Conservation (phyloP, 202 grass and related monocot species). For the Saccharum hybrid region DNA sequence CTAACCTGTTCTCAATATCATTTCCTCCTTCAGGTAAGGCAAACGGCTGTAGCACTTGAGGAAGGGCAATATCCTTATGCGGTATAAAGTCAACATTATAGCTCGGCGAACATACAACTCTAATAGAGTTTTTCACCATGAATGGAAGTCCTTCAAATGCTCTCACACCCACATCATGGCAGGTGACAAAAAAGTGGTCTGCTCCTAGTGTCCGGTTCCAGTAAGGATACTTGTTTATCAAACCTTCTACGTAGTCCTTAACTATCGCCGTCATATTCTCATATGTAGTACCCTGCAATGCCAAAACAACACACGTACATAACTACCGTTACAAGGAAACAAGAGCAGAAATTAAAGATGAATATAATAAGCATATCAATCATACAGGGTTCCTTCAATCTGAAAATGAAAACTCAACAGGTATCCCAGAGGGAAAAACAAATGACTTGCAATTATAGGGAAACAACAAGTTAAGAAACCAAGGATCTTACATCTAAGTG, state of each 20-base stretch:
- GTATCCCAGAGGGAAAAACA: not conserved
- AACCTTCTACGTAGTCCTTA: slow-evolving; percentile 75
- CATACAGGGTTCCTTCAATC: not conserved
- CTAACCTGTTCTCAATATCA: slow-evolving; percentile 91
- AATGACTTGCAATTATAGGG: not conserved
- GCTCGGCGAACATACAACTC: slow-evolving; percentile 88
- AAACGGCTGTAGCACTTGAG: slow-evolving; percentile 97
- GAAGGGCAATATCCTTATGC: slow-evolving; percentile 89
- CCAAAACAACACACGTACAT: slow-evolving; percentile 41
- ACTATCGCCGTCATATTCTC: slow-evolving; percentile 96
- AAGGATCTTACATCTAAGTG: not conserved
- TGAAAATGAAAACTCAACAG: not conserved
- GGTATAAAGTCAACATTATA: slow-evolving; percentile 91
- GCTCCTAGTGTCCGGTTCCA: slow-evolving; percentile 92
- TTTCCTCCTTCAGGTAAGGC: slow-evolving; percentile 92
- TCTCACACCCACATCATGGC: slow-evolving; percentile 96
- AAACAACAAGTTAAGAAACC: not conserved
- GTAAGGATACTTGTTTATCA: slow-evolving; percentile 94
- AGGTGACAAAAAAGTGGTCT: slow-evolving; percentile 94
- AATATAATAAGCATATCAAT: not conserved
- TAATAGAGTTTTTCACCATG: slow-evolving; percentile 89
- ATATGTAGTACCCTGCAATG: slow-evolving; percentile 85
- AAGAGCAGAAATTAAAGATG: slow-evolving; percentile 3
- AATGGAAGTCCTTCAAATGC: slow-evolving; percentile 88
- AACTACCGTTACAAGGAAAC: slow-evolving; percentile 32